These are phyloP conservation scores for Ascodesmis nigricans DNA, from an alignment of 495 filamentous ascomycete species.

Conservation along the genomic window DNA sequence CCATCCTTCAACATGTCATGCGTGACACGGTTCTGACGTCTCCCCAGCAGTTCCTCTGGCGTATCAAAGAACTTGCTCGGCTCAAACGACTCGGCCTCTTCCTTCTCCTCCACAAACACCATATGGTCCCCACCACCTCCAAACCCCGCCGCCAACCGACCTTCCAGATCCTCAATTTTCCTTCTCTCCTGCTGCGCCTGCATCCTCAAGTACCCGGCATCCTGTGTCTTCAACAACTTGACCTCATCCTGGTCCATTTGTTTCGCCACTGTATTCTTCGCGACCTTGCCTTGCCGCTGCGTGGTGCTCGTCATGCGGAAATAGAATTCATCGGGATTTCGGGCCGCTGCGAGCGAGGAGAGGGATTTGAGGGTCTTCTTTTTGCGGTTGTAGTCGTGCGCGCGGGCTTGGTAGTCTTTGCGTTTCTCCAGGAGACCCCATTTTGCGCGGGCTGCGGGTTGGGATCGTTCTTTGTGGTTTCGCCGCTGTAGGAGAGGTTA, in stretches of 20 bases:
- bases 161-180: slow-evolving; percentile 27
- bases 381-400: slow-evolving; percentile 71
- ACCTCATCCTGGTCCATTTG: slow-evolving; percentile 45
- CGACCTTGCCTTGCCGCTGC: no score
- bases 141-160: slow-evolving; percentile 1
- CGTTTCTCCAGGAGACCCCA: slow-evolving; percentile 66
- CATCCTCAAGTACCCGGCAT: slow-evolving; percentile 66
- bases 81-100: slow-evolving; percentile 26
- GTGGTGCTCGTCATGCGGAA: slow-evolving; percentile 64
- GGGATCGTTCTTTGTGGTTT: slow-evolving; percentile 70
- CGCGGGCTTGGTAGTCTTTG: slow-evolving; percentile 78
- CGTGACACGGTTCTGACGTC: slow-evolving; percentile 20
- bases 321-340: slow-evolving; percentile 93
- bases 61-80: slow-evolving; percentile 23
- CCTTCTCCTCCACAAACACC: slow-evolving; percentile 24
- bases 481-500: slow-evolving; percentile 24
- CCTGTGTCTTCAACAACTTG: slow-evolving; percentile 85
- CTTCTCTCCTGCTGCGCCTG: slow-evolving; percentile 36
- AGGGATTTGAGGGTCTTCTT: slow-evolving; percentile 58
- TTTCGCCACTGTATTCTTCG: slow-evolving; percentile 22
- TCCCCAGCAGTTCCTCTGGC: slow-evolving; percentile 18
- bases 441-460: slow-evolving; percentile 58
- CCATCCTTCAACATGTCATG: slow-evolving; percentile 12
- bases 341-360: slow-evolving; percentile 55
- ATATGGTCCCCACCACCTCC: background rate